Evolutionary conservation across 345 rosid genomes (phyloP).

Genomic region (Cardamine chenopodiifolia): DNA sequence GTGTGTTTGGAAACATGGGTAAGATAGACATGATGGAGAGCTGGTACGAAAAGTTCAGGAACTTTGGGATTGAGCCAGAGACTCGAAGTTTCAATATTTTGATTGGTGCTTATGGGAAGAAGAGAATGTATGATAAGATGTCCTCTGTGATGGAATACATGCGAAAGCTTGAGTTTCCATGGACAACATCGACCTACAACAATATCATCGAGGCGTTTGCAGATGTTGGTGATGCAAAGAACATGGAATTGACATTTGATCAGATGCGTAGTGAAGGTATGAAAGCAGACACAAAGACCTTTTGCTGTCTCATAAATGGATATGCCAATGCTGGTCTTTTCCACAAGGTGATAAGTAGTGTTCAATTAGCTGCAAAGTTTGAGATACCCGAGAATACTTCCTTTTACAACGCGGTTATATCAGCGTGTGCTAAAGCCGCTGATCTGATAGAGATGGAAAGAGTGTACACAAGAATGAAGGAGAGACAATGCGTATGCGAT

Average conservation of each 20-base stretch:
- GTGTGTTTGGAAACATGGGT: slow-evolving; percentile 85
- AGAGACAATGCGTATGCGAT: slow-evolving; percentile 59
- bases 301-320: slow-evolving; percentile 80
- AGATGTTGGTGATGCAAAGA: slow-evolving; percentile 80
- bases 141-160: slow-evolving; percentile 93
- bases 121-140: slow-evolving; percentile 88
- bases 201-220: slow-evolving; percentile 92
- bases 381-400: slow-evolving; percentile 74
- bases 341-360: slow-evolving; percentile 75
- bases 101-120: slow-evolving; percentile 90
- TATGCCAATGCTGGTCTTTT: slow-evolving; percentile 80
- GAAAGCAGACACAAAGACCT: slow-evolving; percentile 87
- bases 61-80: slow-evolving; percentile 82
- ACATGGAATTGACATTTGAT: slow-evolving; percentile 82
- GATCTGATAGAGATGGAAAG: slow-evolving; percentile 96
- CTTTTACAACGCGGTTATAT: slow-evolving; percentile 70
- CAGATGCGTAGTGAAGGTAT: slow-evolving; percentile 86
- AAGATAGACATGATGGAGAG: slow-evolving; percentile 82
- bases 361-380: slow-evolving; percentile 69
- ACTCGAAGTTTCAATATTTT: slow-evolving; percentile 82
- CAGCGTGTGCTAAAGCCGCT: slow-evolving; percentile 74
- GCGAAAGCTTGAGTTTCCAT: slow-evolving; percentile 83
- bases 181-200: slow-evolving; percentile 92
- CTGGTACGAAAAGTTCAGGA: slow-evolving; percentile 88
- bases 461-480: slow-evolving; percentile 78